Percentiles rank a stretch among this genome's conserved stretches.
Evolutionary conservation across 306 rosid genomes (phyloP).

Genomic region (Dalbergia cultrata): DNA sequence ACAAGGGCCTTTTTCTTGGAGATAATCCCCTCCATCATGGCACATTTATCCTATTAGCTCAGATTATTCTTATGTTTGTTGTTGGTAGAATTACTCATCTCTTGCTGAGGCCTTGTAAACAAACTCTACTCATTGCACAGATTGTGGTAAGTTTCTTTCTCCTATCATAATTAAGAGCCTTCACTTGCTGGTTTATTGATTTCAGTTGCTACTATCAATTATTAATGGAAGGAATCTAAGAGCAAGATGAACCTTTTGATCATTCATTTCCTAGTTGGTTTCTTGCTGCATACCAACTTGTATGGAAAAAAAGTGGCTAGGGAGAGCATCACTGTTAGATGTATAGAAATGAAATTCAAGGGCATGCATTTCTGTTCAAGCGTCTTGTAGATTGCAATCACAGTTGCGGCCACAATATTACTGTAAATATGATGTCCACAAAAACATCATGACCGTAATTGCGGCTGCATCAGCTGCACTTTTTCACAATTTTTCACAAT

Average conservation of each 20-base stretch:
- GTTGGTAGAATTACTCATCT: conserved; percentile 39
- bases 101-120: conserved; percentile 43
- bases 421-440: no score
- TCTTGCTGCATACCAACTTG: neutral
- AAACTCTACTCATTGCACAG: conserved; percentile 40
- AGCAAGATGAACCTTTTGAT: neutral
- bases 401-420: no score
- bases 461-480: no score
- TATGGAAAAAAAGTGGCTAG: neutral
- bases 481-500: no score
- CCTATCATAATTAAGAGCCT: neutral
- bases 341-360: neutral
- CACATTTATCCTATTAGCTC: neutral
- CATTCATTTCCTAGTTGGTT: neutral
- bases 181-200: neutral
- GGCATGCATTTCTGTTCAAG: neutral
- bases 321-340: neutral
- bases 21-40: neutral
- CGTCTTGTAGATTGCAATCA: no score
- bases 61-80: conserved; percentile 17
- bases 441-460: no score
- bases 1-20: conserved; percentile 27
- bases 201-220: neutral
- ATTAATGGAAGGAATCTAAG: neutral
- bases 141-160: conserved; percentile 37